phyloP scores from a whole-genome alignment of 2,329 filamentous ascomycete genomes.

The Trichoderma citrinoviride region DNA sequence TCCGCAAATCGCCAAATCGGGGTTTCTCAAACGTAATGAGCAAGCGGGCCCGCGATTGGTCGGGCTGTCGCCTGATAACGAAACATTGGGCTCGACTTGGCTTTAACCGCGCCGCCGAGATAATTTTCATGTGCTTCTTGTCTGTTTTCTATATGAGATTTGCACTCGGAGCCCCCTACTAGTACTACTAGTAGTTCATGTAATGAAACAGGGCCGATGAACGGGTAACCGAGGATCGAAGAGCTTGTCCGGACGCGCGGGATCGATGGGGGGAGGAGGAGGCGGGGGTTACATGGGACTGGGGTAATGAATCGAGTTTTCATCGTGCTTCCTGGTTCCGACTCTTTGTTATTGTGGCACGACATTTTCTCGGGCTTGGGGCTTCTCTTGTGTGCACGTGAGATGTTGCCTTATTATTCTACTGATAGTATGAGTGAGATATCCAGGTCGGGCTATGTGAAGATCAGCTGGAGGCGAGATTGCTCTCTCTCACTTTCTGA shows the following conservation, averaged over 20 bases:
- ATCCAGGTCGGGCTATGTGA: background rate
- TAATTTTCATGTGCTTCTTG: background rate
- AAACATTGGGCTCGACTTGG: background rate
- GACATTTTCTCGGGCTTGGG: constrained; percentile 13
- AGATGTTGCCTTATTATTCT: background rate
- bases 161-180: too few relatives aligned
- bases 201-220: background rate
- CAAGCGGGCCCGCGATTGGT: constrained; percentile 19
- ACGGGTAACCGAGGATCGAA: constrained; percentile 2
- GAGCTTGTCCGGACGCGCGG: background rate
- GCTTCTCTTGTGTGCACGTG: background rate
- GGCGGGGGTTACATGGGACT: background rate
- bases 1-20: constrained; percentile 22
- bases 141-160: too few relatives aligned
- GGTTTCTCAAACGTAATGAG: constrained; percentile 23
- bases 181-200: background rate
- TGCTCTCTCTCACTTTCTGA: background rate
- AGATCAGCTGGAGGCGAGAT: background rate
- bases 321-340: background rate
- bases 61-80: constrained; percentile 10
- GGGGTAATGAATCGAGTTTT: background rate
- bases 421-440: background rate
- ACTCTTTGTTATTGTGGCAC: background rate
- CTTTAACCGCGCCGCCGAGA: background rate
- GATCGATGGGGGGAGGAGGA: background rate